Conservation (phyloP, 495 filamentous ascomycete genomes). For the Bathelium albidoporum region DNA sequence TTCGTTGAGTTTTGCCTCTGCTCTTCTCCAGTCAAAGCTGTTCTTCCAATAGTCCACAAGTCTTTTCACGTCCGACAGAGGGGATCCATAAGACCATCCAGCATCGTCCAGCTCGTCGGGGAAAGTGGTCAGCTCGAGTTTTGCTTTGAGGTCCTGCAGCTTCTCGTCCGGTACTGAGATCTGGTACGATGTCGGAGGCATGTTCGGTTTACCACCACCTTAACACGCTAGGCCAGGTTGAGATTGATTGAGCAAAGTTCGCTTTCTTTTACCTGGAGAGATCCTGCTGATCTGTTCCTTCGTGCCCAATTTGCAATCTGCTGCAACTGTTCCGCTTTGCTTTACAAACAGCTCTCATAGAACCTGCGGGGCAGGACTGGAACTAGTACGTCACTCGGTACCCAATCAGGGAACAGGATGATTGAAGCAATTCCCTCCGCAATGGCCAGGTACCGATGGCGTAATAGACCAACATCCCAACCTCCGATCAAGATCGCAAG, state of each 20-base stretch:
- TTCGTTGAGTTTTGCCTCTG: slow-evolving; percentile 29
- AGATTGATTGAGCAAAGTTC: not conserved
- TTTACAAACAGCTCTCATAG: too few relatives aligned
- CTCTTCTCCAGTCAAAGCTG: slow-evolving; percentile 30
- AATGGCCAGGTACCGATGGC: too few relatives aligned
- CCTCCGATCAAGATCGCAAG: too few relatives aligned
- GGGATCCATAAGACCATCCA: slow-evolving; percentile 37
- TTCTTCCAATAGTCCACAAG: slow-evolving; percentile 41
- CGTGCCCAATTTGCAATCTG: too few relatives aligned
- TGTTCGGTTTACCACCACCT: slow-evolving; percentile 2
- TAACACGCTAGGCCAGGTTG: not conserved
- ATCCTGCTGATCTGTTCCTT: too few relatives aligned
- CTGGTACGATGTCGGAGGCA: slow-evolving; percentile 25
- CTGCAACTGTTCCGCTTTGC: too few relatives aligned
- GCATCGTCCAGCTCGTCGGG: slow-evolving; percentile 29
- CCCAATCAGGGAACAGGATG: too few relatives aligned
- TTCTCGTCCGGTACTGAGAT: slow-evolving; percentile 33
- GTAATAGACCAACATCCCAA: too few relatives aligned
- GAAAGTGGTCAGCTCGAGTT: slow-evolving; percentile 31
- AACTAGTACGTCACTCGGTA: too few relatives aligned
- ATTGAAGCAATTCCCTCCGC: too few relatives aligned
- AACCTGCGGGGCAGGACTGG: too few relatives aligned
- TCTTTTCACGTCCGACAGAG: slow-evolving; percentile 42
- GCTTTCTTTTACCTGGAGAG: too few relatives aligned
- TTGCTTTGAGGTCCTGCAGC: slow-evolving; percentile 31